A percentile compares a stretch with the other conserved stretches of the same genome.
phyloP scores from a whole-genome alignment of 2,329 filamentous ascomycete genomes.

The Leptographium wingfieldii region DNA sequence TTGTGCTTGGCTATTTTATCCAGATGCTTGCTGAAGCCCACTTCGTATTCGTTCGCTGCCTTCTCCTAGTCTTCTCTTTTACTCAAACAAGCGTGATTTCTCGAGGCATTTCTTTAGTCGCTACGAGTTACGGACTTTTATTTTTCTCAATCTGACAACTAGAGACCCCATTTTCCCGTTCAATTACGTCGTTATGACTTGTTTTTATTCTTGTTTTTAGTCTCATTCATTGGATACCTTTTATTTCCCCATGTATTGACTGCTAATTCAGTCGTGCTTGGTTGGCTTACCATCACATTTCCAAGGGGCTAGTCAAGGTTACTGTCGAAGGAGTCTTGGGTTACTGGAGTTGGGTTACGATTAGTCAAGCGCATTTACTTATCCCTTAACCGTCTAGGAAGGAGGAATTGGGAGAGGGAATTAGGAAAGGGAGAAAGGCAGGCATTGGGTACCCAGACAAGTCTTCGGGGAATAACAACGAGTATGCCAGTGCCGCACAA shows the following conservation, averaged over 20 bases:
- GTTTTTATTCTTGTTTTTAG: neutral
- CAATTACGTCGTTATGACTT: neutral
- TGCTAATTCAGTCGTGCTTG: neutral
- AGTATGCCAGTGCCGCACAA: neutral
- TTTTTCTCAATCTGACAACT: neutral
- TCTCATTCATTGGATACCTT: neutral
- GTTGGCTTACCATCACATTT: neutral
- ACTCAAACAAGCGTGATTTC: conserved; percentile 1
- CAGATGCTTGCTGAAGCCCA: neutral
- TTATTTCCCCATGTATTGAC: neutral
- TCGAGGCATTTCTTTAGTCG: neutral
- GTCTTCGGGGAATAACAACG: neutral
- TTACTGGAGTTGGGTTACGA: neutral
- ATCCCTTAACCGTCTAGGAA: neutral
- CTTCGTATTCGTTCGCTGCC: conserved; percentile 1
- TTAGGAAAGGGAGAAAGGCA: neutral
- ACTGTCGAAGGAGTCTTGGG: neutral
- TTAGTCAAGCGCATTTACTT: neutral
- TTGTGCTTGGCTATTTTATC: neutral
- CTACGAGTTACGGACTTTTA: neutral
- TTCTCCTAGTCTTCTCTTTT: neutral
- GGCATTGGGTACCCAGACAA: neutral
- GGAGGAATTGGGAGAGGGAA: neutral
- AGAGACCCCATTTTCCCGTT: neutral
- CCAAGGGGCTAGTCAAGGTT: neutral